A percentile compares a stretch with the other conserved stretches of the same genome.
phyloP scores from a whole-genome alignment of 2,329 filamentous ascomycete species.

The Hymenoscyphus fructigenus region DNA sequence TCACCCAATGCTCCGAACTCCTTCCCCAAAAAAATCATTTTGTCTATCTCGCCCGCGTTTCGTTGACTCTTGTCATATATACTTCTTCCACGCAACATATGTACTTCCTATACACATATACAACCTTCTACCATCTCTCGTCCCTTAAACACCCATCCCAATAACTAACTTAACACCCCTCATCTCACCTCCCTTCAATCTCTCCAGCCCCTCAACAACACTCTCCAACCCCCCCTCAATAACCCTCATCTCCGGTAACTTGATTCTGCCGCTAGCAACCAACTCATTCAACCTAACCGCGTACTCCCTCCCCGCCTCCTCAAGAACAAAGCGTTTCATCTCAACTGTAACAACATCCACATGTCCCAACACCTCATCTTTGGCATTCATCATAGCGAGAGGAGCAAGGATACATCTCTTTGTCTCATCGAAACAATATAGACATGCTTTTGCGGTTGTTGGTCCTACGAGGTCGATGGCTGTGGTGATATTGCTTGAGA shows the following conservation, averaged over 20 bases:
- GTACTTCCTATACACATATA: background rate
- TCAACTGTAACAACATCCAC: conserved; percentile 39
- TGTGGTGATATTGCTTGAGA: conserved; percentile 35
- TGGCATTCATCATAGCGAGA: conserved; percentile 39
- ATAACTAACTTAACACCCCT: conserved; percentile 40
- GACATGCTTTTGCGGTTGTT: conserved; percentile 35
- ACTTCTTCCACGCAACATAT: background rate
- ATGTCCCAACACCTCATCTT: conserved; percentile 33
- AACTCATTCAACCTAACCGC: conserved; percentile 37
- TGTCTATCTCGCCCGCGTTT: too few species aligned
- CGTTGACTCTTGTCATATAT: background rate
- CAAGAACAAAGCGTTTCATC: conserved; percentile 43
- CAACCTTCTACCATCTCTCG: background rate
- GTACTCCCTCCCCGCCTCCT: conserved; percentile 33
- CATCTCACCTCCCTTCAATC: conserved; percentile 38
- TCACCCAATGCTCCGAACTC: background rate
- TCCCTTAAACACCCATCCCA: conserved; percentile 12
- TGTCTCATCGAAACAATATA: conserved; percentile 30
- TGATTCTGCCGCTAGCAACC: conserved; percentile 32
- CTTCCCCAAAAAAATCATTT: too few species aligned
- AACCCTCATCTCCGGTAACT: conserved; percentile 36
- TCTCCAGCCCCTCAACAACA: conserved; percentile 36
- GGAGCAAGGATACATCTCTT: conserved; percentile 36
- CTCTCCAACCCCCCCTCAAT: conserved; percentile 38
- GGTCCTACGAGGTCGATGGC: conserved; percentile 42